Base-by-base conservation (phyloP, 768 basidiomycete genomes). In the Cystobasidium onofrii region DNA sequence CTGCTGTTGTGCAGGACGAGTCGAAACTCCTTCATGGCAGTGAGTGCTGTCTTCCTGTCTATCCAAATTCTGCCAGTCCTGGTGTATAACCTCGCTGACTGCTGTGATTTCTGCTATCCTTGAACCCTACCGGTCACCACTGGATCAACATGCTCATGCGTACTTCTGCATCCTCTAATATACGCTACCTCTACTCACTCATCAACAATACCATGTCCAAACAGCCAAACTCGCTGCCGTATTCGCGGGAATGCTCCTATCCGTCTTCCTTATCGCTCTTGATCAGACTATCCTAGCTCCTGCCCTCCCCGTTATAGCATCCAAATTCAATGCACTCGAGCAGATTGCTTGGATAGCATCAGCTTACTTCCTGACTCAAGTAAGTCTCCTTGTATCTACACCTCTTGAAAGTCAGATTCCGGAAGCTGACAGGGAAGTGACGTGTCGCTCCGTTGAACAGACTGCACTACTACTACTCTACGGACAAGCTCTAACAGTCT, bases 231-330 rank as follows among this genome's bases (percentile, higher is more conserved):
- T 74, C 12, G 63, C 63, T 17, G 4, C 46, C 1, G 52, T 57
- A 10, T 74, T 74, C 33, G 44, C n/a, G 17, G 73, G 62, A 6
- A 74, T 73, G 73, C 52, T 77, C 1, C 44, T 78, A 1, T 72
- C 72, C 27, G 73, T 78, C 31, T 73, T 76, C 61, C 72, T 75
- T 12, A 76, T 78, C 73, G 76, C 75, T 0, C 76, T 77, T 13
- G 77, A 78, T 46, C 77, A 78, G 64, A 73, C 36, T 9, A 69
- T 54, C 41, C 44, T 57, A 27, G 55, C 50, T 29, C 72, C 72
- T 18, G 72, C 72, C 3, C 61, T 73, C 1, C 72, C 72, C 1
- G 72, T 73, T 41, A 73, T 73, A 31, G 72, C 63, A 15, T 73
- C 72, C 41, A 64, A 67, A 23, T 73, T 73, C 72, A 64, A 73